Evolutionary conservation across 2,329 filamentous ascomycete genomes (phyloP), one percentile per base, ranked within the genome.

Genomic region (Orbilia blumenaviensis): DNA sequence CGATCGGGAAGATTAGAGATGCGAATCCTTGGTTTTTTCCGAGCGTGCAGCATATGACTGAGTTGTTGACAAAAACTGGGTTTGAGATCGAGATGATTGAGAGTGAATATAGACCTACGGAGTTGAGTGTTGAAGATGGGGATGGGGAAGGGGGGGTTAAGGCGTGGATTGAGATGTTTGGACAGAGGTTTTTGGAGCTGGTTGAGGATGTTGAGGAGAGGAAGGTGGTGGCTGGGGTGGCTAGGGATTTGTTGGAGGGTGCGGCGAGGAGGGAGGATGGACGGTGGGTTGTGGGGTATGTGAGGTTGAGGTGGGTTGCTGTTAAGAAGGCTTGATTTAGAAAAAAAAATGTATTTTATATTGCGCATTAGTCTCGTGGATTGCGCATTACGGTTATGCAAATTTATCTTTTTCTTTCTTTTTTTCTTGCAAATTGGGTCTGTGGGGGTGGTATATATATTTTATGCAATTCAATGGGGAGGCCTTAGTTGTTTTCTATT

Each of bases 131-230:
- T n/a, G 61, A 62, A 12, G 67, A 66, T 54, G 56, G 36, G 9
- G 8, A 48, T 0, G 66, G 66, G 54, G 77, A 77, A 10, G 78
- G 77, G 4, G 79, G 79, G 44, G 61, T 79, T 27, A 68, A 75
- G 46, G 78, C 75, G 36, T 80, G 79, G 79, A 77, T 80, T 52
- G 72, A 75, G 68, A 72, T 80, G 60, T 80, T 80, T 78, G 78
- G 78, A 16, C 64, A 66, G 52, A 36, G 48, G 38, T 79, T 80
- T 76, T 80, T 79, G 66, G 73, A 77, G 23, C 18, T 77, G 52
- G 60, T 77, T 5, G 7, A 7, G 16, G 67, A 77, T 34, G n/a
- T n/a, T n/a, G 58, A 21, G 25, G 62, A 76, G 67, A 60, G 38
- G 46, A 66, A 73, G 48, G 14, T 23, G 25, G 73, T 72, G 18